phyloP scores from a whole-genome alignment of 345 rosid genomes.

The Conringia planisiliqua region DNA sequence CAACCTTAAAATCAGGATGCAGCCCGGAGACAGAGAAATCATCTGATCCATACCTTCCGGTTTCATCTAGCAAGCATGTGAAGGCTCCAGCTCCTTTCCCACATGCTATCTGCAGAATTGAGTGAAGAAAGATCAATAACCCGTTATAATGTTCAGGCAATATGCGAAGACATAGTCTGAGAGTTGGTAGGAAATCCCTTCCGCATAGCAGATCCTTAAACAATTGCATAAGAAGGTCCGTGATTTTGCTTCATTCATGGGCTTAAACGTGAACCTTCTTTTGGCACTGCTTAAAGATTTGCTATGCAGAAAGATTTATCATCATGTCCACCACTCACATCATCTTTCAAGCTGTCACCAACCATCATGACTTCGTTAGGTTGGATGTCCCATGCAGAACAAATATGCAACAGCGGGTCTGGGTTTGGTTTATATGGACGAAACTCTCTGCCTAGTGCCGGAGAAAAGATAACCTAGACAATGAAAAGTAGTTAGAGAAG shows the following conservation, averaged over 20 bases:
- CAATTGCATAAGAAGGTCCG: slow-evolving; percentile 54
- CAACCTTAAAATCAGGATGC: slow-evolving; percentile 76
- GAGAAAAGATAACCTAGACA: slow-evolving; percentile 65
- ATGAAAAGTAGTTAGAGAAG: not conserved
- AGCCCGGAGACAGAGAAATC: slow-evolving; percentile 50
- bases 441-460: slow-evolving; percentile 95
- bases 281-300: slow-evolving; percentile 55
- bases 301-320: slow-evolving; percentile 46
- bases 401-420: slow-evolving; percentile 83
- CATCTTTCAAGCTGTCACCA: slow-evolving; percentile 97
- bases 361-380: slow-evolving; percentile 90
- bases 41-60: slow-evolving; percentile 52
- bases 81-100: slow-evolving; percentile 88
- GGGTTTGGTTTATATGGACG: slow-evolving; percentile 93
- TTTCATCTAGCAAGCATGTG: slow-evolving; percentile 88
- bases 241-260: not conserved
- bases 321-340: slow-evolving; percentile 63
- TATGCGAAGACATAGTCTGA: not conserved
- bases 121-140: not conserved
- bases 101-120: slow-evolving; percentile 60
- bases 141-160: not conserved
- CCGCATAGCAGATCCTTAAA: slow-evolving; percentile 45
- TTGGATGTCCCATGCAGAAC: slow-evolving; percentile 75
- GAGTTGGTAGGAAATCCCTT: slow-evolving; percentile 18
- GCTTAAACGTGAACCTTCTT: slow-evolving; percentile 38